A percentile compares a stretch with the other conserved stretches of the same genome.
These are phyloP conservation scores for Phytophthora nicotianae DNA, from an alignment of 352 stramenopile genomes.

Conservation along the genomic window DNA sequence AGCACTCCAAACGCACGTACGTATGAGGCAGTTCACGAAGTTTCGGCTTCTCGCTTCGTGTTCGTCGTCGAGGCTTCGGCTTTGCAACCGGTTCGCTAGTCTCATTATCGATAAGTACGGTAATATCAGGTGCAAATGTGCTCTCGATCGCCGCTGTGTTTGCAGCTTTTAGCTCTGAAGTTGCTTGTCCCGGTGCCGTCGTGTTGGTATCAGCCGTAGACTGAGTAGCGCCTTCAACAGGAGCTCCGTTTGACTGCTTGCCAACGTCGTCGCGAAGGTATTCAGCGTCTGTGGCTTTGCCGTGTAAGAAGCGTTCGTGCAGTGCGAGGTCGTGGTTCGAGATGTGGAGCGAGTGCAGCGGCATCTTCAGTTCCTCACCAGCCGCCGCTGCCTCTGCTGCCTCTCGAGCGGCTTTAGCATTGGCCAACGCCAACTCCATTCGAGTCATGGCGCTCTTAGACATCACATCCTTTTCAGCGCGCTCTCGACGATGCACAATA, in stretches of 20 bases:
- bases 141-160: background rate
- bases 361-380: constrained; percentile 48
- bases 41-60: constrained; percentile 15
- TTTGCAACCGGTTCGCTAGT: background rate
- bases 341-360: constrained; percentile 61
- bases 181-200: constrained; percentile 24
- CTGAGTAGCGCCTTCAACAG: background rate
- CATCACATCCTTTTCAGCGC: constrained; percentile 46
- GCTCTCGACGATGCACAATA: constrained; percentile 53
- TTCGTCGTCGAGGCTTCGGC: constrained; percentile 9
- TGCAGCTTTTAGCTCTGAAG: constrained; percentile 15
- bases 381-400: constrained; percentile 15
- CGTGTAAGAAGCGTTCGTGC: constrained; percentile 71
- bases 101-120: constrained; percentile 2
- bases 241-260: background rate
- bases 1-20: constrained; percentile 75
- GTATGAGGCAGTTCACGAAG: constrained; percentile 60
- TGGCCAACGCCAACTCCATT: constrained; percentile 28
- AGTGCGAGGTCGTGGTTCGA: constrained; percentile 74
- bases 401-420: constrained; percentile 28
- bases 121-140: background rate
- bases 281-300: constrained; percentile 61
- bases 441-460: constrained; percentile 41
- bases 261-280: constrained; percentile 54
- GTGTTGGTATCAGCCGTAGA: constrained; percentile 4